Conservation (phyloP, 495 filamentous ascomycete genomes). For the Annulohypoxylon bovei region DNA sequence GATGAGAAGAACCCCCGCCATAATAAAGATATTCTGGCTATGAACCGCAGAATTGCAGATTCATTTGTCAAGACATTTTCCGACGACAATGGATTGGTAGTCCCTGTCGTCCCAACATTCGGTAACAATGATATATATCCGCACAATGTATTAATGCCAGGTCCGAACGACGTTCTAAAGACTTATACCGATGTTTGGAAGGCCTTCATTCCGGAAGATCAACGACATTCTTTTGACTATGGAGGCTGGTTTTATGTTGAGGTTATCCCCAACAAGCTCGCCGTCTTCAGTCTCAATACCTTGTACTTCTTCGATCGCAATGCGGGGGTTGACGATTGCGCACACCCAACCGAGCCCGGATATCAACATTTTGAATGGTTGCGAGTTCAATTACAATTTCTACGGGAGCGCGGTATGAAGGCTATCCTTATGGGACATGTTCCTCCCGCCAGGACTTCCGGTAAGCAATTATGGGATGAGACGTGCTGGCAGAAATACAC, state of each 20-base stretch:
- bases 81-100: constrained; percentile 64
- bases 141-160: constrained; percentile 89
- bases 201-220: constrained; percentile 89
- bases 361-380: constrained; percentile 98
- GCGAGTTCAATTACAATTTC: constrained; percentile 84
- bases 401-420: constrained; percentile 88
- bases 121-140: constrained; percentile 98
- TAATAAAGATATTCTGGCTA: constrained; percentile 73
- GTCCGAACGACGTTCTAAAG: constrained; percentile 86
- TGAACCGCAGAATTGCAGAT: constrained; percentile 78
- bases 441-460: constrained; percentile 83
- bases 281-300: constrained; percentile 95
- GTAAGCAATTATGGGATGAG: constrained; percentile 87
- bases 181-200: constrained; percentile 79
- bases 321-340: constrained; percentile 90
- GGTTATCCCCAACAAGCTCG: constrained; percentile 85
- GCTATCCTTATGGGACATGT: constrained; percentile 95
- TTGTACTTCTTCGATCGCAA: constrained; percentile 96
- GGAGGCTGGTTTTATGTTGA: constrained; percentile 96
- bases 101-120: constrained; percentile 89
- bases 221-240: constrained; percentile 88
- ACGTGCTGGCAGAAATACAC: constrained; percentile 99
- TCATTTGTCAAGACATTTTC: constrained; percentile 80
- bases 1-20: constrained; percentile 85
- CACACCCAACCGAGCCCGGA: constrained; percentile 77